These are phyloP conservation scores for Mycena haematopus DNA, from an alignment of 768 basidiomycete species.

Conservation along the genomic window DNA sequence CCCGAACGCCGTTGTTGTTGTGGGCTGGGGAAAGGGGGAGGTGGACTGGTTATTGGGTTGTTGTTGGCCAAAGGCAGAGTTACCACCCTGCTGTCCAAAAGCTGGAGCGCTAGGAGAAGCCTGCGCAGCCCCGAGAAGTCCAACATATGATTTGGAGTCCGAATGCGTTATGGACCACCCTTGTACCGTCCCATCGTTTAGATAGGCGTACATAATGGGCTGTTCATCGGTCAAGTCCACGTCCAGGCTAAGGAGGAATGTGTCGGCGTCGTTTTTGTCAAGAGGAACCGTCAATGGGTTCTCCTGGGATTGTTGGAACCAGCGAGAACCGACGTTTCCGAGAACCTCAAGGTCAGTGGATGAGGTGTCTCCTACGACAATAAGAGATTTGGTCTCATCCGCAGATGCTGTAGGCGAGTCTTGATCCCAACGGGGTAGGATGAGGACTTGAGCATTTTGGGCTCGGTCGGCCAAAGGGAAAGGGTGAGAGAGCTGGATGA, in stretches of 20 bases:
- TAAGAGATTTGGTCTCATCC: constrained; percentile 48
- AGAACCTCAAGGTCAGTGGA: constrained; percentile 57
- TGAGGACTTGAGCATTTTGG: constrained; percentile 44
- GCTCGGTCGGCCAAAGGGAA: constrained; percentile 48
- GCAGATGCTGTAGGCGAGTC: constrained; percentile 34
- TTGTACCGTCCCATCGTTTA: constrained; percentile 79
- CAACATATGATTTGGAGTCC: constrained; percentile 58
- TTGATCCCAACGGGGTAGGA: constrained; percentile 56
- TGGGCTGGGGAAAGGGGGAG: constrained; percentile 35
- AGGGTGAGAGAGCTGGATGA: constrained; percentile 48
- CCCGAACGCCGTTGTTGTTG: constrained; percentile 35
- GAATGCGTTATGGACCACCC: constrained; percentile 75
- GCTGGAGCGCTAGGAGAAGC: constrained; percentile 24
- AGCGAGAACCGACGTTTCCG: constrained; percentile 46
- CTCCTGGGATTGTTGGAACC: constrained; percentile 58
- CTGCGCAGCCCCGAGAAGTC: constrained; percentile 48
- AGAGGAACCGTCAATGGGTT: constrained; percentile 68
- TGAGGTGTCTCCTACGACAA: constrained; percentile 52
- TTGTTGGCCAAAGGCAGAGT: constrained; percentile 17
- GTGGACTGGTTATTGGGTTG: constrained; percentile 28
- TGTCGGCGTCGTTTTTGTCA: constrained; percentile 73
- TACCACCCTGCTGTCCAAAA: constrained; percentile 13
- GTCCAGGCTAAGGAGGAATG: constrained; percentile 67
- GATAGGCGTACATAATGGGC: constrained; percentile 76
- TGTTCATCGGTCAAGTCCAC: constrained; percentile 62